A percentile compares a stretch with the other conserved stretches of the same genome.
phyloP scores from a whole-genome alignment of 805 yeast species.

The Priceomyces medius region DNA sequence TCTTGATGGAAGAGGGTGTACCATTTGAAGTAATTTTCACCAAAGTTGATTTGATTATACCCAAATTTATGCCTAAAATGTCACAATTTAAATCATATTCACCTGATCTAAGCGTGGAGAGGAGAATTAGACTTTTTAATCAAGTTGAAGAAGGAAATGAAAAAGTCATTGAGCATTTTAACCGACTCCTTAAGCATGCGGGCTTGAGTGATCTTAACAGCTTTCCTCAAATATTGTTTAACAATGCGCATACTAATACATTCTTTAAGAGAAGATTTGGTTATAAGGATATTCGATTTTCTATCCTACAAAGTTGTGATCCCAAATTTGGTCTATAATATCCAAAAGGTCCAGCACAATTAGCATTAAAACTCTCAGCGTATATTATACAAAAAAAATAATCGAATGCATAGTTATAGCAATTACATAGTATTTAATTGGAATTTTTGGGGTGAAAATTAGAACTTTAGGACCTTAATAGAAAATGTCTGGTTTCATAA shows the following conservation, averaged over 20 bases:
- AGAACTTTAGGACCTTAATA: too few relatives aligned
- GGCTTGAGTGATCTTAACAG: constrained; percentile 37
- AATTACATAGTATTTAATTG: neutral
- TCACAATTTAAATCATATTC: constrained; percentile 20
- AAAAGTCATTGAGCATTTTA: constrained; percentile 25
- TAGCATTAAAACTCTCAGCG: neutral
- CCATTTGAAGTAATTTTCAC: constrained; percentile 77
- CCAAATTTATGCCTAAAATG: constrained; percentile 21
- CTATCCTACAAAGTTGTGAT: constrained; percentile 54
- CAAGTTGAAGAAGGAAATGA: constrained; percentile 22
- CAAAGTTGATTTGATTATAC: constrained; percentile 60
- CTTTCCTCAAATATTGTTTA: constrained; percentile 48
- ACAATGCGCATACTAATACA: constrained; percentile 45
- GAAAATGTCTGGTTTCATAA: constrained; percentile 1
- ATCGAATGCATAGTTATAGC: neutral
- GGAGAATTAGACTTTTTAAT: constrained; percentile 7
- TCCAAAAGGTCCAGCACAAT: neutral
- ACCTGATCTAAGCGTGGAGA: neutral
- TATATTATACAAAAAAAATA: neutral
- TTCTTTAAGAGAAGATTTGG: constrained; percentile 47
- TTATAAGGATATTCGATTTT: constrained; percentile 48
- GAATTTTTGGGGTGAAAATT: too few relatives aligned
- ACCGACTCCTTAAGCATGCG: constrained; percentile 36
- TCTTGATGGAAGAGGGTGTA: constrained; percentile 53
- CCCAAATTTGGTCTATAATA: neutral